Conservation (phyloP, 495 filamentous ascomycete genomes). For the Glonium stellatum region DNA sequence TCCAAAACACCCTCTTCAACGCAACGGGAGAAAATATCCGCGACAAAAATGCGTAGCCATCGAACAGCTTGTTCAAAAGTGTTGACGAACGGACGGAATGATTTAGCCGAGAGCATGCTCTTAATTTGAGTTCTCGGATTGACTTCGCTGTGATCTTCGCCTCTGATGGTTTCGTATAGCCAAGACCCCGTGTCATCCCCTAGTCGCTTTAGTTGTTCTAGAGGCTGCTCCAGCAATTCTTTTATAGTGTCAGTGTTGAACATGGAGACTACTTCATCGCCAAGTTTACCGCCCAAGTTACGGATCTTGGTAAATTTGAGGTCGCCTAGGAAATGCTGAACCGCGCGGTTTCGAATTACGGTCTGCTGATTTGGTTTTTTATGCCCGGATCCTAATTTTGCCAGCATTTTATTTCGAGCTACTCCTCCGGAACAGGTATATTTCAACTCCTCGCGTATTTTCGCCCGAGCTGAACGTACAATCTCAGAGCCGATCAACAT, state of each 20-base stretch:
- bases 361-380: conserved; percentile 95
- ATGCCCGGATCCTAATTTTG: conserved; percentile 82
- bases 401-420: conserved; percentile 87
- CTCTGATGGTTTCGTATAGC: conserved; percentile 81
- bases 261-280: conserved; percentile 66
- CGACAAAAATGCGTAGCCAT: conserved; percentile 88
- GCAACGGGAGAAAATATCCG: conserved; percentile 83
- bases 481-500: conserved; percentile 84
- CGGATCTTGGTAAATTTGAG: conserved; percentile 97
- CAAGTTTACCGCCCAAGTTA: conserved; percentile 92
- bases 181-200: conserved; percentile 83
- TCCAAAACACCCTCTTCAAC: conserved; percentile 90
- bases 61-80: conserved; percentile 70
- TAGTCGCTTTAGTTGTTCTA: conserved; percentile 72
- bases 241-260: conserved; percentile 77
- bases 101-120: conserved; percentile 96
- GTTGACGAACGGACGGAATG: conserved; percentile 80
- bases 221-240: conserved; percentile 62
- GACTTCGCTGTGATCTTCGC: conserved; percentile 80
- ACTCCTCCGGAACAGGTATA: conserved; percentile 92
- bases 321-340: conserved; percentile 68
- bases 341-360: conserved; percentile 75
- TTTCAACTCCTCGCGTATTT: conserved; percentile 58
- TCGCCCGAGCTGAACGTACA: conserved; percentile 62
- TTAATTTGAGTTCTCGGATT: conserved; percentile 90